phyloP scores from a whole-genome alignment of 192 early-diverging fungal genomes.

The Lunasporangiospora selenospora region DNA sequence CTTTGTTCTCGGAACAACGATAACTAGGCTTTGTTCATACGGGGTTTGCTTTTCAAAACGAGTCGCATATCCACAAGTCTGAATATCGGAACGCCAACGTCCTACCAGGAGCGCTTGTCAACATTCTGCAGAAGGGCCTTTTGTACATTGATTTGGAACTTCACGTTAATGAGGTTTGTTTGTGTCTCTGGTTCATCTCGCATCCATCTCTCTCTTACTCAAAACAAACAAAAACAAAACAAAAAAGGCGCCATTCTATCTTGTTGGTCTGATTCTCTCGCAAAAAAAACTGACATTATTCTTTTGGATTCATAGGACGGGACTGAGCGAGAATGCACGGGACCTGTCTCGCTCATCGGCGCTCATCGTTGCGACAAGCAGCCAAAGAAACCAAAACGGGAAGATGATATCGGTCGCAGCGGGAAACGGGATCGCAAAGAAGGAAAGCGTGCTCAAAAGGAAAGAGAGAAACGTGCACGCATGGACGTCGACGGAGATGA shows the following conservation, averaged over 20 bases:
- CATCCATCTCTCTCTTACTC: no score
- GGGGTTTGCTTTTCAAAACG: conserved; percentile 85
- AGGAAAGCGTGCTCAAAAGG: conserved; percentile 55
- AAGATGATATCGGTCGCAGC: conserved; percentile 17
- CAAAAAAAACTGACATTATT: background rate
- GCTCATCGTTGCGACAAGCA: conserved; percentile 71
- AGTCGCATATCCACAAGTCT: conserved; percentile 76
- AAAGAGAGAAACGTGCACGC: conserved; percentile 55
- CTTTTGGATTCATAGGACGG: conserved; percentile 73
- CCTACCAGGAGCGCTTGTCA: conserved; percentile 83
- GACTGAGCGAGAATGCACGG: conserved; percentile 71
- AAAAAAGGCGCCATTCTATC: conserved; percentile 4
- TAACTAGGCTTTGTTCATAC: conserved; percentile 83
- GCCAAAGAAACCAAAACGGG: conserved; percentile 46
- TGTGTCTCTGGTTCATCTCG: no score
- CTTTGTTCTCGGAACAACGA: background rate
- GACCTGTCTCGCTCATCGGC: conserved; percentile 71
- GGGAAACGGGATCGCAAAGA: conserved; percentile 55
- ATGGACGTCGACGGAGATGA: conserved; percentile 36
- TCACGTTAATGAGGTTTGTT: conserved; percentile 85
- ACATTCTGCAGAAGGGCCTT: conserved; percentile 89
- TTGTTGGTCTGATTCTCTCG: background rate
- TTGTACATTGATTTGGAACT: conserved; percentile 91
- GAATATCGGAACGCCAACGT: conserved; percentile 68
- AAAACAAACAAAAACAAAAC: no score